A percentile compares a stretch with the other conserved stretches of the same genome.
Conservation (phyloP, 2,329 filamentous ascomycete genomes). For the Apiospora pterosperma region DNA sequence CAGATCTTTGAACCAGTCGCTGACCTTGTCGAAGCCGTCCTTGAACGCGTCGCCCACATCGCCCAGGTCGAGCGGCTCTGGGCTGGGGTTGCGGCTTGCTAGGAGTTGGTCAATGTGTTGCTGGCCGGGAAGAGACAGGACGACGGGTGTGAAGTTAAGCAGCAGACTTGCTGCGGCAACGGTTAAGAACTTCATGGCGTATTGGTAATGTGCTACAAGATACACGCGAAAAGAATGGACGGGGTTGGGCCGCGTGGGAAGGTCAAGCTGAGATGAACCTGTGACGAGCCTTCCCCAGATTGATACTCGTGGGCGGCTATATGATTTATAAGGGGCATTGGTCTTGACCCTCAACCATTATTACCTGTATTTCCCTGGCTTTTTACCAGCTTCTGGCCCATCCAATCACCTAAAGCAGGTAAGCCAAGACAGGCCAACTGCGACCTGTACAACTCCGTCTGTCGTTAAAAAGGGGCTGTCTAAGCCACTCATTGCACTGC, state of each 20-base stretch:
- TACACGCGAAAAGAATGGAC: neutral
- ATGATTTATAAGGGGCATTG: neutral
- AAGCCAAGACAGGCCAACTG: neutral
- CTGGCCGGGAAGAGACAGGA: neutral
- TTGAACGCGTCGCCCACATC: neutral
- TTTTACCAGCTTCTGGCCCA: neutral
- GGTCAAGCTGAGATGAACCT: neutral
- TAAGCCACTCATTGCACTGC: neutral
- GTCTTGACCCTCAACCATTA: neutral
- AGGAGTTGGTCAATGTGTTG: neutral
- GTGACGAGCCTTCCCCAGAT: neutral
- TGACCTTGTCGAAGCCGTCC: neutral
- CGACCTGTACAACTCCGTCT: neutral
- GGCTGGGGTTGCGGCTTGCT: neutral
- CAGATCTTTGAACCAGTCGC: neutral
- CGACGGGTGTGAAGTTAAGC: neutral
- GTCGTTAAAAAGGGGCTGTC: neutral
- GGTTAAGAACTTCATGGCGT: neutral
- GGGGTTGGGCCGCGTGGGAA: neutral
- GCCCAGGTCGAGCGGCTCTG: neutral
- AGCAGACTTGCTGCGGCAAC: neutral
- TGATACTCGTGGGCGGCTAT: neutral
- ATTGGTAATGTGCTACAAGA: neutral
- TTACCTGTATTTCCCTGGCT: neutral
- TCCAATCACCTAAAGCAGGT: neutral